Conservation (phyloP, 164 flowering plant genomes). For the Cinnamomum micranthum region DNA sequence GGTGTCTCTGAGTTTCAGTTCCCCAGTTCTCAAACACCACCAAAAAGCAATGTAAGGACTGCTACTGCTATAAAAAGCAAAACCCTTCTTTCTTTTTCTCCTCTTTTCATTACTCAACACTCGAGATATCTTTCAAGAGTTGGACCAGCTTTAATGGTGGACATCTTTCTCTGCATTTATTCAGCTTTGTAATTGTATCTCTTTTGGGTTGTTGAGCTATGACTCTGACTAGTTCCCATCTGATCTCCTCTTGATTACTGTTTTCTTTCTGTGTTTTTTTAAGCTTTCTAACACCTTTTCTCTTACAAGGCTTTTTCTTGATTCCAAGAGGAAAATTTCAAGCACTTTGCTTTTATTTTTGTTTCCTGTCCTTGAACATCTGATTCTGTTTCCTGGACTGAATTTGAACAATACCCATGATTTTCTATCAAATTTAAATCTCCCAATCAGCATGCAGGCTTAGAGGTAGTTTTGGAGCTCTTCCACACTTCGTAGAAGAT, state of each 20-base stretch:
- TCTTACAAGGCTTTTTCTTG: not conserved
- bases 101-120: not conserved
- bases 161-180: not conserved
- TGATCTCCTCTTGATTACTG: too few relatives aligned
- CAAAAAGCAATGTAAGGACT: too few relatives aligned
- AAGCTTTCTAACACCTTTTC: not conserved
- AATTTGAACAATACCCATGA: not conserved
- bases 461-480: not conserved
- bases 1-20: not conserved
- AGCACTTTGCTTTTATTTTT: not conserved
- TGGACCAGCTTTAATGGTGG: not conserved
- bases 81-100: constrained; percentile 1
- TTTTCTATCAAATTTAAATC: not conserved
- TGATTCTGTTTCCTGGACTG: not conserved
- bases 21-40: not conserved
- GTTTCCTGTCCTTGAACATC: not conserved
- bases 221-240: not conserved
- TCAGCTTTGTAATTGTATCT: not conserved
- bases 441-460: too few relatives aligned
- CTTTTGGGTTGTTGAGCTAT: not conserved
- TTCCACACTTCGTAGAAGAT: not conserved
- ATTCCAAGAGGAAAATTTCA: too few relatives aligned
- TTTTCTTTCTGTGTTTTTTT: not conserved
- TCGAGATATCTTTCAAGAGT: too few relatives aligned
- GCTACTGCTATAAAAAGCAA: not conserved